Percentiles rank a stretch among this genome's conserved stretches.
Conservation (phyloP, 2,329 filamentous ascomycete species). For the Talaromyces marneffei region DNA sequence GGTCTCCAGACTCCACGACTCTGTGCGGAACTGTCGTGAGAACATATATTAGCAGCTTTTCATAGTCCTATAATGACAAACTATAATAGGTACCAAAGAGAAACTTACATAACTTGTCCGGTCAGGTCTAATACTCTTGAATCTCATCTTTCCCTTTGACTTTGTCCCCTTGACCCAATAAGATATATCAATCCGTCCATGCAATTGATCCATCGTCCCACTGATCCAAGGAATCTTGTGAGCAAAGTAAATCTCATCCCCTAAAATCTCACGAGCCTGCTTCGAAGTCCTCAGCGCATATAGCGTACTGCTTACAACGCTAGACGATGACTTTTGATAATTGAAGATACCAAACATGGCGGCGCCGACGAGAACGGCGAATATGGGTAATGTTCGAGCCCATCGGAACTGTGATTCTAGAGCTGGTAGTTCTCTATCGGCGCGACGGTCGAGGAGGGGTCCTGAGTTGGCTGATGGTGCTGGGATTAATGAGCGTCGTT, state of each 20-base stretch:
- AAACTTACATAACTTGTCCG: conserved; percentile 53
- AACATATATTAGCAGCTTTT: not conserved
- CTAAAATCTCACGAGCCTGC: conserved; percentile 68
- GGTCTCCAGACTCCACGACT: conserved; percentile 79
- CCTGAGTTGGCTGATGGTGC: conserved; percentile 47
- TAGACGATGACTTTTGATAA: conserved; percentile 92
- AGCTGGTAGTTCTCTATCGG: conserved; percentile 49
- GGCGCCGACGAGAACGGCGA: conserved; percentile 63
- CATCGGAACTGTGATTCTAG: conserved; percentile 52
- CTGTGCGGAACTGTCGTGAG: conserved; percentile 65
- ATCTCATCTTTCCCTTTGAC: conserved; percentile 66
- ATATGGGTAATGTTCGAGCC: conserved; percentile 72
- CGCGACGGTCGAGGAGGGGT: conserved; percentile 47
- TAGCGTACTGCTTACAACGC: conserved; percentile 77
- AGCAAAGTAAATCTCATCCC: conserved; percentile 80
- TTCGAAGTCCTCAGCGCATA: conserved; percentile 83
- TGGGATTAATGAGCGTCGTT: conserved; percentile 44
- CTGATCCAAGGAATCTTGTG: conserved; percentile 75
- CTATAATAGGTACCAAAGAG: not conserved
- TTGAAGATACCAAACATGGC: conserved; percentile 91
- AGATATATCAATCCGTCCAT: conserved; percentile 78
- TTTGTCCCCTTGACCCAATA: conserved; percentile 82
- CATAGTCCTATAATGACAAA: not conserved
- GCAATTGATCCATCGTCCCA: conserved; percentile 87
- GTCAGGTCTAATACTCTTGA: conserved; percentile 67